phyloP scores from a whole-genome alignment of 83 land plant species.

The Picea engelmannii region DNA sequence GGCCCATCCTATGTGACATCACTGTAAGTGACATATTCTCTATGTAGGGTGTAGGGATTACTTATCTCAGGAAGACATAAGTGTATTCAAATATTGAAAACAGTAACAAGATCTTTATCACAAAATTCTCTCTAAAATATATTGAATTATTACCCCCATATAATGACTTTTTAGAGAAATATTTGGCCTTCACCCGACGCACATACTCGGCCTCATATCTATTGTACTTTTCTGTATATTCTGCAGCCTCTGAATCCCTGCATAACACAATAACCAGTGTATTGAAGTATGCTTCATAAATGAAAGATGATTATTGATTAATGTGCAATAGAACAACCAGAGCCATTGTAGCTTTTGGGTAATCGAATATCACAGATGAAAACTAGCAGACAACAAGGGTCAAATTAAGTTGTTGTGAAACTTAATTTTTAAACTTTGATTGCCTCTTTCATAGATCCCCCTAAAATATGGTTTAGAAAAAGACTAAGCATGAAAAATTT shows the following conservation, averaged over 20 bases:
- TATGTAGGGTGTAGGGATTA: neutral
- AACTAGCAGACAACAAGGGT: neutral
- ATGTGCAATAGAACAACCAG: neutral
- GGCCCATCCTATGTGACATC: neutral
- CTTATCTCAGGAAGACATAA: neutral
- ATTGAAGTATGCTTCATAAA: neutral
- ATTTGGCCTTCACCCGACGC: constrained; percentile 45
- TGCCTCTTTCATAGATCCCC: neutral
- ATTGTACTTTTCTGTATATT: constrained; percentile 27
- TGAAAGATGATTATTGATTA: neutral
- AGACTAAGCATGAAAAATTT: neutral
- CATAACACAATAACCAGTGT: neutral
- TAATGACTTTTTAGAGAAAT: constrained; percentile 50
- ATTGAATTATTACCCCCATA: constrained; percentile 42
- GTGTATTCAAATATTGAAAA: neutral
- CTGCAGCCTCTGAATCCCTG: constrained; percentile 32
- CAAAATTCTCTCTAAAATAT: neutral
- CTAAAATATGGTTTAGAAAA: neutral
- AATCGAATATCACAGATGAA: neutral
- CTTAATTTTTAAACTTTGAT: neutral
- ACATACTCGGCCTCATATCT: constrained; percentile 48
- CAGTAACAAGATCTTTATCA: neutral
- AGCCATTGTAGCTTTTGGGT: neutral
- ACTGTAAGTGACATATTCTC: neutral
- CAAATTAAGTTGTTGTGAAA: neutral